These are phyloP conservation scores for Zychaea mexicana DNA, from an alignment of 371 early-diverging fungal genomes.

Conservation along the genomic window DNA sequence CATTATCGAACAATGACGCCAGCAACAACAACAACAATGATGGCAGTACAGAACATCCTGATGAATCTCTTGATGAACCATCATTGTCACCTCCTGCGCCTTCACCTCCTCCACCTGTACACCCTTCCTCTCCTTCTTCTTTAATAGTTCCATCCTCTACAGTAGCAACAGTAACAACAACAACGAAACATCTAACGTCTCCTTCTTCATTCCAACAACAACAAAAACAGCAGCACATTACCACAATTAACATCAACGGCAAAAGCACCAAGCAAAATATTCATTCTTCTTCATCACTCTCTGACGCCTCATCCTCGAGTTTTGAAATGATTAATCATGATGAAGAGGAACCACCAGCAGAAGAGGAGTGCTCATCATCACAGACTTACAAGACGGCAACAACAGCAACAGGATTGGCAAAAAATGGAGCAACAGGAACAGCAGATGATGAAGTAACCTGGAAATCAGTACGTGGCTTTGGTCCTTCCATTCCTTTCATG, in stretches of 20 bases:
- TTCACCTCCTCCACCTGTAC: not conserved
- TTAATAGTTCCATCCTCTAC: too few relatives aligned
- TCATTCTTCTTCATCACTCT: not conserved
- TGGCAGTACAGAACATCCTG: not conserved
- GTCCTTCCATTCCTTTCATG: not conserved
- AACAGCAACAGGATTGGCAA: not conserved
- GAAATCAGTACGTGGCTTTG: not conserved
- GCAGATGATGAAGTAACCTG: not conserved
- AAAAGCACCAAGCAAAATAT: too few relatives aligned
- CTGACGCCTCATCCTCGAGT: not conserved
- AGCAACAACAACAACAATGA: not conserved
- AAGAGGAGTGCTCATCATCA: not conserved
- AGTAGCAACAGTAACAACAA: too few relatives aligned
- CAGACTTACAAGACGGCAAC: not conserved
- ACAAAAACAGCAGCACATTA: too few relatives aligned
- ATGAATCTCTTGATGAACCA: not conserved
- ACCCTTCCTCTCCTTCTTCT: not conserved
- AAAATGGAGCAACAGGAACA: not conserved
- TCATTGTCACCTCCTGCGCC: not conserved
- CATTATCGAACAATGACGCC: not conserved
- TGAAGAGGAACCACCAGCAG: too few relatives aligned
- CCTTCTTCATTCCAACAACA: too few relatives aligned
- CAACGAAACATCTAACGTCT: too few relatives aligned
- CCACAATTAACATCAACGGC: too few relatives aligned
- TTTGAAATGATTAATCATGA: not conserved